Evolutionary conservation across 805 yeast species (phyloP), one percentile per base, ranked within the genome.

Genomic region (Starmerella cellae): DNA sequence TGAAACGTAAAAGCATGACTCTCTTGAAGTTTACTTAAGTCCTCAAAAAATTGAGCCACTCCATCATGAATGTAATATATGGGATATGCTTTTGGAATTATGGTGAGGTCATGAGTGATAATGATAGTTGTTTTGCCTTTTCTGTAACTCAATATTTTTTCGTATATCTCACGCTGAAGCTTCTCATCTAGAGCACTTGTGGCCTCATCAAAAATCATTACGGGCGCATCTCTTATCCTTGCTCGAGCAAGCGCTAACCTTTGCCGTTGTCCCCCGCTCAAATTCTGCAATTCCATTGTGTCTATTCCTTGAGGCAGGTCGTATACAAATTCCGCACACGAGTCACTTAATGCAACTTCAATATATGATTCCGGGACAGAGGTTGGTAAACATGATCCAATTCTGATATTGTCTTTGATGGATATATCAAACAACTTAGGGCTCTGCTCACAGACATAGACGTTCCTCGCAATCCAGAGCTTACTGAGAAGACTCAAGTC

Each of bases 211-310:
- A 87, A 63, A 2, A 91, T 70, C 45, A 88, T 61, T 4, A 91
- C 69, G 0, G 87, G 82, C 0, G 93, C 60, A 54, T 91, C 71
- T 47, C 83, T 67, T 3, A 85, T 45, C 43, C 67, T 68, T 0
- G 96, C 96, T 42, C 96, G 68, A 0, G 97, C 95, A 23, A 91
- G 54, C 0, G 88, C 80, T 2, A 91, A 66, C 47, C 87, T 66
- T 60, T 91, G 98, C 43, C 69, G 73, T 58, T 91, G 95, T 0
- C 99, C 99, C 4, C 97, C 97, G 49, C 95, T 82, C 8, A 88
- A 36, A 5, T 41, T 41, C 29, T 29, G 62, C 2, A 66, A 53
- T 3, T 69, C 55, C 2, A 74, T 72, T 0, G 64, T 73, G 16
- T 79, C 67, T 2, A 74, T 28, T 0, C 87, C 83, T 4, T 71